Evolutionary conservation across 2,329 filamentous ascomycete species (phyloP).

Genomic region (Talaromyces rugulosus): DNA sequence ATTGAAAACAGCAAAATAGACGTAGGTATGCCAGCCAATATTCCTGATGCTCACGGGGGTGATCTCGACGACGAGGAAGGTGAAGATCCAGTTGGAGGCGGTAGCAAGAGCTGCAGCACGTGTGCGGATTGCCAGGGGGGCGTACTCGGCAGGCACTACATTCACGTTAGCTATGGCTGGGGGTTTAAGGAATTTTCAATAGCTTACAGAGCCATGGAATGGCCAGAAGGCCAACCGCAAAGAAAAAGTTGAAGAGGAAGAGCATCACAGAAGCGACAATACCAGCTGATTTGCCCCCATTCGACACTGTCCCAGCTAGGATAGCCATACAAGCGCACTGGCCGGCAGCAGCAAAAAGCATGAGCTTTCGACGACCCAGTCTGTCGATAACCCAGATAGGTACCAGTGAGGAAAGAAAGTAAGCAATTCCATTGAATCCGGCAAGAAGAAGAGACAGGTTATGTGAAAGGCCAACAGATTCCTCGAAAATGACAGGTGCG

Average conservation of each 20-base stretch:
- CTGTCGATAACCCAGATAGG: conserved; percentile 36
- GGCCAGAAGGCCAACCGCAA: conserved; percentile 13
- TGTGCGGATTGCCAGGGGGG: conserved; percentile 4
- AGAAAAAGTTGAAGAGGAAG: conserved; percentile 6
- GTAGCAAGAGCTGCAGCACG: conserved; percentile 12
- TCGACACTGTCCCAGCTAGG: not conserved
- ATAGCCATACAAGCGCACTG: not conserved
- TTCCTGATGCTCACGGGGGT: conserved; percentile 19
- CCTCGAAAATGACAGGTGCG: not conserved
- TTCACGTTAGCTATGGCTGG: not conserved
- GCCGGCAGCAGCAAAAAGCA: not conserved
- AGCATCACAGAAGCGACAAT: not conserved
- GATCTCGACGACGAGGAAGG: conserved; percentile 15
- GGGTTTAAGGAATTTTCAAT: not conserved
- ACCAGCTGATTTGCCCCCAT: not conserved
- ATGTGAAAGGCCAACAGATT: conserved; percentile 22
- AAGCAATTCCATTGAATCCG: conserved; percentile 42
- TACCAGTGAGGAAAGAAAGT: conserved; percentile 39
- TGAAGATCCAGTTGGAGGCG: conserved; percentile 18
- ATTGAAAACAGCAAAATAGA: conserved; percentile 31
- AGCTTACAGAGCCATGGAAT: conserved; percentile 2
- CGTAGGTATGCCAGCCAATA: conserved; percentile 42
- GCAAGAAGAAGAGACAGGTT: conserved; percentile 42
- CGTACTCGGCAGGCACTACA: conserved; percentile 2
- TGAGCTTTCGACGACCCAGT: conserved; percentile 27